Evolutionary conservation across 2,329 filamentous ascomycete genomes (phyloP), one percentile per base, ranked within the genome.

Genomic region (Cladophialophora bantiana): DNA sequence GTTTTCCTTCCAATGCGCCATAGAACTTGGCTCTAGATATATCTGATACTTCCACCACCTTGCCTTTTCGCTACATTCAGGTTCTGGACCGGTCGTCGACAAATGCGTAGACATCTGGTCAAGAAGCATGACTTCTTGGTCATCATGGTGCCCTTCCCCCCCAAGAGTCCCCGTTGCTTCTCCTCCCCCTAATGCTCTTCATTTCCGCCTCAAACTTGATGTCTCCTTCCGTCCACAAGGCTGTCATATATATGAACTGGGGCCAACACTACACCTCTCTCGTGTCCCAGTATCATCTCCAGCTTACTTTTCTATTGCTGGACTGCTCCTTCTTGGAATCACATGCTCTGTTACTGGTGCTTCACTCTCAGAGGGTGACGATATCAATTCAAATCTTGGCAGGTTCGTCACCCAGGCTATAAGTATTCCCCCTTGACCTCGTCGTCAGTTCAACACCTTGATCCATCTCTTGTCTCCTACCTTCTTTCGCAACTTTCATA

Each of bases 181-280:
- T 3, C 26, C 26, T 26, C 26, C 26, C 26, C 26, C 26, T 2
- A 26, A 26, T 26, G 26, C 7, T 58, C 32, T 58, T 53, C 42
- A 6, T 52, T 34, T 13, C 3, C 3, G 7, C 32, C 31, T 61
- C 40, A 31, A 7, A 45, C 58, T 26, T 12, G 13, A 6, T 4
- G 20, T 48, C 60, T 18, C 18, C 38, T 20, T 34, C 26, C 20
- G 34, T 38, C 3, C 32, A 15, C 60, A 34, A 57, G 60, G 35
- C 60, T 63, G 53, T 57, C 35, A 48, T 50, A 42, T 34, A 20
- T 15, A 12, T 20, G n/a, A 48, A 20, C 42, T 20, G 2, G 26
- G 26, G 26, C 26, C 42, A 20, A 10, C 18, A 50, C 45, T 9
- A 12, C 9, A 31, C 45, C 20, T 50, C 45, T 50, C 45, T 50